These are phyloP conservation scores for Stylonectria norvegica DNA, from an alignment of 2,329 filamentous ascomycete genomes.

Conservation along the genomic window DNA sequence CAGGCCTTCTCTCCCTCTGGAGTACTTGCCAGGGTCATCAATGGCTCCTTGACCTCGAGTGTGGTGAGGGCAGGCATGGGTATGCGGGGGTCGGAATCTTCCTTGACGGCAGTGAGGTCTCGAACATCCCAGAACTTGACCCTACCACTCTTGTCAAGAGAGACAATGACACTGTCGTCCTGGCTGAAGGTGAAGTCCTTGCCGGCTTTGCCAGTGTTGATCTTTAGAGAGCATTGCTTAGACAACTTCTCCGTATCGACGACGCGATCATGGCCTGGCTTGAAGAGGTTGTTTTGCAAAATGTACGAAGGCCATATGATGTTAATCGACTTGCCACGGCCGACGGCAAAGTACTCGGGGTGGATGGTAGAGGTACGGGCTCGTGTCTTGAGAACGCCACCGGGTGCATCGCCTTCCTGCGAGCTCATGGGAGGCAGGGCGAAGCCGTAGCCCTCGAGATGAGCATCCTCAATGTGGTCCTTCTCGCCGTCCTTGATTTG, in stretches of 20 bases:
- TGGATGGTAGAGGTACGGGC: constrained; percentile 86
- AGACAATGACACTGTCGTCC: constrained; percentile 91
- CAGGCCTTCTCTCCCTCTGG: constrained; percentile 89
- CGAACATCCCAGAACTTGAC: constrained; percentile 99
- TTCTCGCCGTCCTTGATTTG: constrained; percentile 72
- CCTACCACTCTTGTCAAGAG: constrained; percentile 91
- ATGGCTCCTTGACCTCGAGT: constrained; percentile 77
- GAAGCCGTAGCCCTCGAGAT: constrained; percentile 81
- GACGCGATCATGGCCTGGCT: constrained; percentile 60
- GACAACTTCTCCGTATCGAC: constrained; percentile 88
- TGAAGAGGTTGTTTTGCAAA: constrained; percentile 60
- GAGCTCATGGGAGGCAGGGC: constrained; percentile 82
- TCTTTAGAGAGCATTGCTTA: constrained; percentile 82
- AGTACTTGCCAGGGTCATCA: constrained; percentile 83
- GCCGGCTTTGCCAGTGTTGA: constrained; percentile 94
- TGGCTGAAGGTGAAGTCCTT: constrained; percentile 98
- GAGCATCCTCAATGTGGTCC: constrained; percentile 73
- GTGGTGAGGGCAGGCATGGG: constrained; percentile 54
- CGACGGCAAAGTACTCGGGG: constrained; percentile 91
- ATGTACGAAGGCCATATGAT: constrained; percentile 71
- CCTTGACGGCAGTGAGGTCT: constrained; percentile 59
- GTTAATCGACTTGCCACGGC: constrained; percentile 92
- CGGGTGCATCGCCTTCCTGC: constrained; percentile 85
- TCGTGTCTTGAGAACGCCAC: constrained; percentile 91
- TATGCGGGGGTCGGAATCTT: constrained; percentile 48